Evolutionary conservation across 148 eudicot species (phyloP).

Genomic region (Heliamphora exappendiculata): DNA sequence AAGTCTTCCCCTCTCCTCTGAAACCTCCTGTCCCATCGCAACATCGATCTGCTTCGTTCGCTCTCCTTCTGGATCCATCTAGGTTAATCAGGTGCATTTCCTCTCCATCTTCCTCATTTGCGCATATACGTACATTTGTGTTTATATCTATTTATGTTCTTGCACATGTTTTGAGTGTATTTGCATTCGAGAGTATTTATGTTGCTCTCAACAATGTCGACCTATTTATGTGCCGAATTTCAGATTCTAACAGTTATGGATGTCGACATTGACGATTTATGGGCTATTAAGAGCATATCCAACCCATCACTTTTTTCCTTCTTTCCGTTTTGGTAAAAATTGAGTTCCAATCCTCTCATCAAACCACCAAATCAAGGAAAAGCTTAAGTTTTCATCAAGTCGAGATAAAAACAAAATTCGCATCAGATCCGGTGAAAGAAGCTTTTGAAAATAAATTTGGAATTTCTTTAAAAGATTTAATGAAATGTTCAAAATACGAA

Average conservation of each 20-base stretch:
- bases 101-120: not conserved
- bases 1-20: not conserved
- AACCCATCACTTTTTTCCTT: not conserved
- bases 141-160: too few species aligned
- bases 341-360: not conserved
- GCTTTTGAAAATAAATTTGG: too few species aligned
- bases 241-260: not conserved
- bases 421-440: too few species aligned
- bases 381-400: too few species aligned
- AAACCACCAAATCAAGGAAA: too few species aligned
- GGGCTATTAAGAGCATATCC: too few species aligned
- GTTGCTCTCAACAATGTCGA: not conserved
- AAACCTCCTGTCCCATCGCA: not conserved
- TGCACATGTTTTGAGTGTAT: too few species aligned
- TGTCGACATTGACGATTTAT: too few species aligned
- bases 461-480: too few species aligned
- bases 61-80: not conserved
- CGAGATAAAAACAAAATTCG: too few species aligned
- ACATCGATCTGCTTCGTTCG: not conserved
- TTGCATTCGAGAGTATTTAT: not conserved
- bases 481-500: too few species aligned
- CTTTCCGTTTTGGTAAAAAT: not conserved
- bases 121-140: not conserved
- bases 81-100: not conserved
- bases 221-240: not conserved